Evolutionary conservation across 106 monocot species (phyloP).

Genomic region (Dioscorea zingiberensis): DNA sequence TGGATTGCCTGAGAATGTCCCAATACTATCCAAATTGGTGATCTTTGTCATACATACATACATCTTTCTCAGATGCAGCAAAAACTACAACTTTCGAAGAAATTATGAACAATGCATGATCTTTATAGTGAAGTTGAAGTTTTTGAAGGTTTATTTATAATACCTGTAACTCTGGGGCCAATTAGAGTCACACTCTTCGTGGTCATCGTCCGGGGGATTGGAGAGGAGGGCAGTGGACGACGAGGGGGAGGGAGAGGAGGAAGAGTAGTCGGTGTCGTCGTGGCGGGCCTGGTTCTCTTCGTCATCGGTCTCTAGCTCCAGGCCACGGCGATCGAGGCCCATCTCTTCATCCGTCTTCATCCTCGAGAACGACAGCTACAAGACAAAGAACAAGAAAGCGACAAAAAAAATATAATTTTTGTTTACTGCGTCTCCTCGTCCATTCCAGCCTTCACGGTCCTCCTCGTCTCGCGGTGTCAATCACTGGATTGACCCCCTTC

Average conservation of each 20-base stretch:
- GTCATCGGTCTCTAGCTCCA: conserved; percentile 34
- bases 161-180: conserved; percentile 51
- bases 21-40: not conserved
- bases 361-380: not conserved
- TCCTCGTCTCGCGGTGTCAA: not conserved
- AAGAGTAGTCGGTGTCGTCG: conserved; percentile 8
- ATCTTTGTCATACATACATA: not conserved
- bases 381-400: not conserved
- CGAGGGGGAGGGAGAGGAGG: conserved; percentile 4
- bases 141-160: no score
- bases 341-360: conserved; percentile 31
- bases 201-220: not conserved
- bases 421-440: not conserved
- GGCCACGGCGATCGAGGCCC: conserved; percentile 17
- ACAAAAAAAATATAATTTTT: not conserved
- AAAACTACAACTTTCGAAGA: no score
- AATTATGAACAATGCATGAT: no score
- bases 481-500: no score
- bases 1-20: conserved; percentile 29
- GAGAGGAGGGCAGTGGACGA: not conserved
- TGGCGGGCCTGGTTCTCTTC: conserved; percentile 24
- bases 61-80: not conserved
- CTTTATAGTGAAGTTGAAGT: no score
- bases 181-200: not conserved
- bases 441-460: not conserved